Conservation (phyloP, 2,329 filamentous ascomycete genomes). For the Ceratocystis variospora region DNA sequence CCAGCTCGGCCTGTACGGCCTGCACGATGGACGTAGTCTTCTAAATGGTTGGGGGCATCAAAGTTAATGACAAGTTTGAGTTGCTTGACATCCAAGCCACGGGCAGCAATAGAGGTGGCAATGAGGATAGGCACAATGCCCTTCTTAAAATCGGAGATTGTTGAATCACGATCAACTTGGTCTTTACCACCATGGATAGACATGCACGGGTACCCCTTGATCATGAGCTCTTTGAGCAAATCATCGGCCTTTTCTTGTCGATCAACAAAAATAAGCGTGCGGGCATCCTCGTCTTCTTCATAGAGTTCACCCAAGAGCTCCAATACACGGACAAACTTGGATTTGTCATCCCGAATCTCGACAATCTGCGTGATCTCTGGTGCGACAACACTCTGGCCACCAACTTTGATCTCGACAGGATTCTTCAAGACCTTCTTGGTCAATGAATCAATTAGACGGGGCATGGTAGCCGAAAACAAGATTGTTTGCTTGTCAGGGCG, state of each 20-base stretch:
- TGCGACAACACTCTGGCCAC: constrained; percentile 73
- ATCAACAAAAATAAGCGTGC: constrained; percentile 82
- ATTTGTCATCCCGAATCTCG: constrained; percentile 67
- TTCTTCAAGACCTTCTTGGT: constrained; percentile 77
- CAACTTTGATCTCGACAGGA: constrained; percentile 83
- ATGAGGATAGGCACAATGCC: constrained; percentile 81
- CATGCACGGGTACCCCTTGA: constrained; percentile 79
- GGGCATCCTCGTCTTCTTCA: constrained; percentile 73
- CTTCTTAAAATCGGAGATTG: constrained; percentile 84
- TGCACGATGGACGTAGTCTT: constrained; percentile 91
- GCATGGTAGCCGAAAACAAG: constrained; percentile 92
- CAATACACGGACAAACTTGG: constrained; percentile 72
- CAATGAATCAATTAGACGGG: constrained; percentile 77
- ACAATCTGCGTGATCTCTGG: constrained; percentile 90
- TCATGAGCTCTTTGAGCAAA: constrained; percentile 61
- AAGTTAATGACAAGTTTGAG: constrained; percentile 93
- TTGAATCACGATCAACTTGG: constrained; percentile 83
- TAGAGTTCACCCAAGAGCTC: constrained; percentile 81
- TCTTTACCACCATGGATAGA: constrained; percentile 91
- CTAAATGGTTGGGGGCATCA: constrained; percentile 82
- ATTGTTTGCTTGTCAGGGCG: constrained; percentile 88
- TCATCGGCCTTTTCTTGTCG: constrained; percentile 81
- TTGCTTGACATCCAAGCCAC: constrained; percentile 90
- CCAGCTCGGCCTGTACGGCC: constrained; percentile 90
- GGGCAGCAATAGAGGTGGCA: constrained; percentile 87